Evolutionary conservation across 1,284 basidiomycete species (phyloP).

Genomic region (Bothia castanella): DNA sequence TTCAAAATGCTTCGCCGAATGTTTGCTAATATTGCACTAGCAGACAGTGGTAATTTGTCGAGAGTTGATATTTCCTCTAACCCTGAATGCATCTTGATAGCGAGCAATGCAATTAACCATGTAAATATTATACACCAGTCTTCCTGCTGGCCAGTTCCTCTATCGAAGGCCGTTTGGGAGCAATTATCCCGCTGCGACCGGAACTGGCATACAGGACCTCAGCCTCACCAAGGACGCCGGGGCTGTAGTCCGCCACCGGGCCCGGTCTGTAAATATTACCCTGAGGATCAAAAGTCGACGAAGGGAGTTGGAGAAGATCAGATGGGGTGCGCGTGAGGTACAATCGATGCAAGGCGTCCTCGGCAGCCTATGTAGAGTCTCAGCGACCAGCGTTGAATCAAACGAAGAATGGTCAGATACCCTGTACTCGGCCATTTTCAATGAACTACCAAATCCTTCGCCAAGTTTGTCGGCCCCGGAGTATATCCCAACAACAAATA

Average conservation of each 20-base stretch:
- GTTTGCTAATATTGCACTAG: too few species aligned
- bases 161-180: constrained; percentile 28
- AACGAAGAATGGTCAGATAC: constrained; percentile 41
- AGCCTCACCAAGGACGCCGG: constrained; percentile 54
- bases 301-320: constrained; percentile 62
- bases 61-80: neutral
- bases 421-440: constrained; percentile 94
- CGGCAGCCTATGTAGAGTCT: constrained; percentile 59
- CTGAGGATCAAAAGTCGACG: constrained; percentile 49
- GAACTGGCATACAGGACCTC: constrained; percentile 69
- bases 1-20: too few species aligned
- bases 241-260: constrained; percentile 43
- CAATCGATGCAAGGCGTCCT: constrained; percentile 77
- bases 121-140: constrained; percentile 29
- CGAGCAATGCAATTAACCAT: constrained; percentile 28
- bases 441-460: constrained; percentile 90
- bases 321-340: constrained; percentile 75
- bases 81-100: constrained; percentile 13
- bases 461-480: constrained; percentile 88
- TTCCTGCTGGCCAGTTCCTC: constrained; percentile 20
- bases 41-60: too few species aligned
- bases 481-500: constrained; percentile 92
- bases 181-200: constrained; percentile 39
- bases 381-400: neutral
- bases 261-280: constrained; percentile 27